Evolutionary conservation across 2,329 filamentous ascomycete species (phyloP), one percentile per base, ranked within the genome.

Genomic region (Epichloe glyceriae): DNA sequence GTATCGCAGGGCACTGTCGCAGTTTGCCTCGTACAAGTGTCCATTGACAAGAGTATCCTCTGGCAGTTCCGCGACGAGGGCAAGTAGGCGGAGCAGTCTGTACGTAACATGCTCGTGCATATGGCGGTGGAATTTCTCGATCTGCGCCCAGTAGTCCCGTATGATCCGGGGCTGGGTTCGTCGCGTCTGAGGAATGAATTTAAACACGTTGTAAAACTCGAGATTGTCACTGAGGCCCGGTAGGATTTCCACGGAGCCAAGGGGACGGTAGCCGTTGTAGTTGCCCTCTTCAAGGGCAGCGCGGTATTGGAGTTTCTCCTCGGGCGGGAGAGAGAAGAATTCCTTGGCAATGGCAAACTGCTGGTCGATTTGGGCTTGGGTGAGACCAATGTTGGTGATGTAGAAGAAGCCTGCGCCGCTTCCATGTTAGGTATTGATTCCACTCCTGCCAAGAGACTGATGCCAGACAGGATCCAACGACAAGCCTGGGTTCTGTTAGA

Each of bases 331-430:
- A 4, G 72, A 61, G 57, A 82, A 82, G 54, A 83, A 73, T 37
- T 75, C 69, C 52, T 78, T 76, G 1, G 74, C 79, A 2, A 83
- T 71, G 12, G 79, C 76, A 54, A 82, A 83, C 55, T 83, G 79
- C 5, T 70, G 67, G 55, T 83, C 73, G 2, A 83, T 71, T 59
- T 80, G 68, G 45, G 80, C 77, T 60, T 82, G 77, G 1, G 64
- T 67, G n/a, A 83, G 69, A 34, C 78, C 79, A 54, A 78, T 82
- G 63, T 82, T 80, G 52, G 74, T 75, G 19, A 83, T 73, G 54
- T 82, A 82, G 65, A 83, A 83, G 66, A 83, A 79, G 0, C 79
- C 66, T 51, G 37, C 38, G 30, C 3, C 14, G 14, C 17, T 6
- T 4, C 17, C 7, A 38, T 43, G 20, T 49, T 11, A 43, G 34